Evolutionary conservation across 169 alveolate species (phyloP).

Genomic region (Plasmodium fragile): DNA sequence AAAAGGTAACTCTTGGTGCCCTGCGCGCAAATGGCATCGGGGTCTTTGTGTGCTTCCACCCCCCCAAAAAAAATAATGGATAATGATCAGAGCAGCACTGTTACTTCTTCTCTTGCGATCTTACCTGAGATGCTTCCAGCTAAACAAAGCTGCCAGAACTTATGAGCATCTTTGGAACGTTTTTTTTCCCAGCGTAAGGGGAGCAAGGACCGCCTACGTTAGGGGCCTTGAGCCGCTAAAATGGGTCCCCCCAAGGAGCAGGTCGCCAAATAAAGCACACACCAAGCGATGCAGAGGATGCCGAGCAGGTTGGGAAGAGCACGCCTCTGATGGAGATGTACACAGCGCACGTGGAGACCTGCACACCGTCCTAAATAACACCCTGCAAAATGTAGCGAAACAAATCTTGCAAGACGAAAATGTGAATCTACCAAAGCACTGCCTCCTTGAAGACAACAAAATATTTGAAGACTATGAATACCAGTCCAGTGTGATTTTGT

Average conservation of each 20-base stretch:
- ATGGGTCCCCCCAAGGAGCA: not conserved
- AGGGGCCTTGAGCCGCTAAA: not conserved
- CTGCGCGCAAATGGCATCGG: not conserved
- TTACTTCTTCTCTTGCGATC: not conserved
- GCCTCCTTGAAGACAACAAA: slow-evolving; percentile 56
- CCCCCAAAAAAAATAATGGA: slow-evolving; percentile 27
- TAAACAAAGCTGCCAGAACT: not conserved
- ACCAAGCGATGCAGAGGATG: not conserved
- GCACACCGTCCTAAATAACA: slow-evolving; percentile 21
- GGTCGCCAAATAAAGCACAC: not conserved
- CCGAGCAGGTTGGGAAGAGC: not conserved
- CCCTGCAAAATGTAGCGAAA: slow-evolving; percentile 4
- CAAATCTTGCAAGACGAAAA: slow-evolving; percentile 16
- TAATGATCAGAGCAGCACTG: slow-evolving; percentile 16
- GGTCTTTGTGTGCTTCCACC: not conserved
- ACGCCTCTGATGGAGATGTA: not conserved
- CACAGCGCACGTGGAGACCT: not conserved
- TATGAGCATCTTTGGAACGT: not conserved
- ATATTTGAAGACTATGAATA: slow-evolving; percentile 30
- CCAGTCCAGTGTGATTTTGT: slow-evolving; percentile 47
- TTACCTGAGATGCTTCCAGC: not conserved
- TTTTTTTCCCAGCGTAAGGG: not conserved
- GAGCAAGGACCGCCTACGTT: not conserved
- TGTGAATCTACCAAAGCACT: slow-evolving; percentile 26
- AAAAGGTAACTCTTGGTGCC: not conserved